Percentiles rank a stretch among this genome's conserved stretches.
Conservation (phyloP, 768 basidiomycete species). For the Calocera viscosa region DNA sequence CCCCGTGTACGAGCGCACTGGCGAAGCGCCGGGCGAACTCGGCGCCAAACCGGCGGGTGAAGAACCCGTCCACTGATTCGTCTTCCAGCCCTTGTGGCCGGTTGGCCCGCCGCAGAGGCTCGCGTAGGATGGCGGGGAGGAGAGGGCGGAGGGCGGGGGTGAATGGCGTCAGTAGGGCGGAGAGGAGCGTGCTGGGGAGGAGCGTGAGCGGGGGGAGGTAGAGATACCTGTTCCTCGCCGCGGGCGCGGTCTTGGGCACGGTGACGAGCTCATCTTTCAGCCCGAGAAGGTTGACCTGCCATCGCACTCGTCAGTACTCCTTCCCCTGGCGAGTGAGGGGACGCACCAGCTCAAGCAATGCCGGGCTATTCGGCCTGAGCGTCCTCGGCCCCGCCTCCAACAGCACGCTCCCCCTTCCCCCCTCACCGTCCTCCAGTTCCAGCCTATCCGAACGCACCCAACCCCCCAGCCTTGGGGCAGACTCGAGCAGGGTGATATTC, state of each 20-base stretch:
- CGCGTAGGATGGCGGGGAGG: conserved; percentile 42
- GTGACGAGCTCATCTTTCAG: conserved; percentile 50
- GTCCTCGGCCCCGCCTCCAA: conserved; percentile 84
- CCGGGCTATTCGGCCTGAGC: conserved; percentile 59
- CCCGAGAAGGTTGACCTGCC: conserved; percentile 63
- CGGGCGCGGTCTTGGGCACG: conserved; percentile 51
- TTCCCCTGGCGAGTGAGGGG: neutral
- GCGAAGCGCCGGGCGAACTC: conserved; percentile 61
- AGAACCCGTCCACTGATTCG: conserved; percentile 69
- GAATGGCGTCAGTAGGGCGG: conserved; percentile 31
- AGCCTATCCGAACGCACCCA: conserved; percentile 63
- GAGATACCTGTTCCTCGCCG: conserved; percentile 45
- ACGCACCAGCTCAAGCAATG: conserved; percentile 70
- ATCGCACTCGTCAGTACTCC: conserved; percentile 9
- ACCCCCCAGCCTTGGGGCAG: conserved; percentile 56
- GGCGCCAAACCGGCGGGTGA: conserved; percentile 59
- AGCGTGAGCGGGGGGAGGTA: conserved; percentile 30
- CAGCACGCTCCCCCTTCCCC: conserved; percentile 34
- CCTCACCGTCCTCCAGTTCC: conserved; percentile 26
- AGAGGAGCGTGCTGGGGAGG: conserved; percentile 35
- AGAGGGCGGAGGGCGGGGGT: conserved; percentile 31
- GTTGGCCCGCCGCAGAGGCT: conserved; percentile 36
- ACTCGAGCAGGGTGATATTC: conserved; percentile 59
- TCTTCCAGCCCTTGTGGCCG: conserved; percentile 35
- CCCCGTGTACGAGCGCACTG: conserved; percentile 77